Evolutionary conservation across 73 alveolate species (phyloP), one percentile per base, ranked within the genome.

Genomic region (Vitrella brassicaformis): DNA sequence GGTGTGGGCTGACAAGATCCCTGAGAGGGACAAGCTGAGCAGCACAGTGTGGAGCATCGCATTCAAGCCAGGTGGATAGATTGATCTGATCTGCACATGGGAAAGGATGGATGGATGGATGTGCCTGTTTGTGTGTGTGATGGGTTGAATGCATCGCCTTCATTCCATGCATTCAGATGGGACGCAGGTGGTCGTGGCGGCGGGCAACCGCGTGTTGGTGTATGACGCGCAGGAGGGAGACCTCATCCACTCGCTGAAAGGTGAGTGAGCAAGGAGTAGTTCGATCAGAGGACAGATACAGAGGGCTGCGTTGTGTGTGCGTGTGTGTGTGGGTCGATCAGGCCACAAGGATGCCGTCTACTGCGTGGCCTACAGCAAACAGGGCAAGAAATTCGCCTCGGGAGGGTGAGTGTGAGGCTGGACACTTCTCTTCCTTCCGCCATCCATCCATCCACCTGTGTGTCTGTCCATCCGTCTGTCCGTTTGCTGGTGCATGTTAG

Each of bases 301-400:
- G 56, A 39, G 22, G 56, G 56, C 56, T 14, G 14, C 56, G 4
- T 4, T 14, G 56, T 39, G 56, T 39, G 56, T 39, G 4, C 56
- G 22, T 39, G 22, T 39, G 22, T 39, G 56, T 39, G 4, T 39
- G 56, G 22, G 14, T 39, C 56, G 22, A 39, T 39, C 56, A 70
- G 94, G 88, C 68, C 95, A 89, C 76, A 70, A 82, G 76, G 94
- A 88, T 25, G 65, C 89, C 67, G 97, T 91, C 39, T 91, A 82
- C 74, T 90, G 95, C 73, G 87, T 91, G 19, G 95, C 95, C 47
- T 91, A 89, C 74, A 79, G 94, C 72, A 82, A 86, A 80, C 95
- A 91, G 46, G 92, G 94, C 46, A 84, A 89, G 75, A 83, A 89
- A 71, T 80, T 72, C 46, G 97, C 93, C 26, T 64, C 90, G 31